Conservation (phyloP, 768 basidiomycete species). For the Boletales sp. region DNA sequence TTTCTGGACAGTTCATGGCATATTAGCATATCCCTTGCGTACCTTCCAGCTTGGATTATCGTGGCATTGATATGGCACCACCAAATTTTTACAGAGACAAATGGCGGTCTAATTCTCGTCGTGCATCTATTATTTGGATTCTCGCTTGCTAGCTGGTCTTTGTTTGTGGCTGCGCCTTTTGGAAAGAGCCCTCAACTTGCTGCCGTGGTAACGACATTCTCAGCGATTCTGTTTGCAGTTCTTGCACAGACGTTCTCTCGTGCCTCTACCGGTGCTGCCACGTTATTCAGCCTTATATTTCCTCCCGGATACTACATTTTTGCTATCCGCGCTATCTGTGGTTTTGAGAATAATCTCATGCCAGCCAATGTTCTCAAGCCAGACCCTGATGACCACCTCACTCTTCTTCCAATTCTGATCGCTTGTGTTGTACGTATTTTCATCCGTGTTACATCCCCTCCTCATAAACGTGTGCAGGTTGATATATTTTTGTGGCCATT, state of each 20-base stretch:
- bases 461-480: slow-evolving; percentile 39
- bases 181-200: slow-evolving; percentile 71
- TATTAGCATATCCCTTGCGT: slow-evolving; percentile 57
- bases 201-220: slow-evolving; percentile 62
- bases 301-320: slow-evolving; percentile 78
- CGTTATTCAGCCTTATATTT: slow-evolving; percentile 67
- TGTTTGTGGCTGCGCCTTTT: slow-evolving; percentile 67
- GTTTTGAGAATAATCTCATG: slow-evolving; percentile 59
- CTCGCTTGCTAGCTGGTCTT: slow-evolving; percentile 65
- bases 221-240: slow-evolving; percentile 64
- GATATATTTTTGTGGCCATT: slow-evolving; percentile 74
- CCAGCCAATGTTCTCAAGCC: slow-evolving; percentile 51
- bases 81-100: slow-evolving; percentile 62
- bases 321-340: slow-evolving; percentile 60
- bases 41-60: slow-evolving; percentile 76
- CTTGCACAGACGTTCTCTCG: slow-evolving; percentile 52
- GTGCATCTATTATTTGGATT: slow-evolving; percentile 68
- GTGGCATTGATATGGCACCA: slow-evolving; percentile 63
- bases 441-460: not conserved
- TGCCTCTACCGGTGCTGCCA: slow-evolving; percentile 43
- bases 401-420: slow-evolving; percentile 56
- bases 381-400: slow-evolving; percentile 58
- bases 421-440: slow-evolving; percentile 53
- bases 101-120: slow-evolving; percentile 54
- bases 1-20: slow-evolving; percentile 52